phyloP scores from a whole-genome alignment of 208 protist genomes.

The Lotmaria passim region DNA sequence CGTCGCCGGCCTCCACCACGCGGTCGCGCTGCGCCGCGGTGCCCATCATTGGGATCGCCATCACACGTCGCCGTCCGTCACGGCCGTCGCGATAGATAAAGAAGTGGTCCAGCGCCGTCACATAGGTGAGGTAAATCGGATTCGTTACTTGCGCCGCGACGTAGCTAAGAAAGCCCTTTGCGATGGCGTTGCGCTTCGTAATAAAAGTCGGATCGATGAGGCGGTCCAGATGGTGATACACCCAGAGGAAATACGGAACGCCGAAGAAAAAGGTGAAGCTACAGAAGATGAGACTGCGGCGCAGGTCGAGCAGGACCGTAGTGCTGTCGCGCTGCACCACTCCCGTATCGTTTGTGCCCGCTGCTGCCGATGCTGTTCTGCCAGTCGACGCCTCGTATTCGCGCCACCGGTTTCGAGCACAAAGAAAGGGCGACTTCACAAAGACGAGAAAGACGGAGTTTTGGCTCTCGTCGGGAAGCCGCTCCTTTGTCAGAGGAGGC shows the following conservation, averaged over 20 bases:
- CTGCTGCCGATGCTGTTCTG: background rate
- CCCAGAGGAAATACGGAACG: conserved; percentile 65
- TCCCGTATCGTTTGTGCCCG: background rate
- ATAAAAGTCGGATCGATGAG: conserved; percentile 46
- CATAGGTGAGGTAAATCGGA: conserved; percentile 71
- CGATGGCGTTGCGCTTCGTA: conserved; percentile 56
- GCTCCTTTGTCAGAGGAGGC: conserved; percentile 39
- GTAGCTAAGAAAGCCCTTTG: conserved; percentile 78
- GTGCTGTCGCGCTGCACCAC: conserved; percentile 21
- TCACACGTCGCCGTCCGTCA: conserved; percentile 60
- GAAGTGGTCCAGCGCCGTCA: conserved; percentile 75
- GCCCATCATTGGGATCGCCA: conserved; percentile 32
- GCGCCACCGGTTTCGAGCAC: conserved; percentile 17
- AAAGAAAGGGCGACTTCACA: conserved; percentile 48
- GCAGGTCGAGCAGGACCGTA: conserved; percentile 62
- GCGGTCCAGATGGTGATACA: conserved; percentile 60
- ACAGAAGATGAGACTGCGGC: conserved; percentile 79
- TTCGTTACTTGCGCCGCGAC: conserved; percentile 61
- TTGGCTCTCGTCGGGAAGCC: conserved; percentile 39
- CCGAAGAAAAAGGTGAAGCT: conserved; percentile 78
- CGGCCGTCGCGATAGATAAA: conserved; percentile 78
- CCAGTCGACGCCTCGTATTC: background rate
- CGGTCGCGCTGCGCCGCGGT: conserved; percentile 5
- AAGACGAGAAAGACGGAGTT: conserved; percentile 48
- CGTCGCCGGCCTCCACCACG: conserved; percentile 28